Evolutionary conservation across 31 red algal species (phyloP), one percentile per base, ranked within the genome.

Genomic region (Endocladia muricata): DNA sequence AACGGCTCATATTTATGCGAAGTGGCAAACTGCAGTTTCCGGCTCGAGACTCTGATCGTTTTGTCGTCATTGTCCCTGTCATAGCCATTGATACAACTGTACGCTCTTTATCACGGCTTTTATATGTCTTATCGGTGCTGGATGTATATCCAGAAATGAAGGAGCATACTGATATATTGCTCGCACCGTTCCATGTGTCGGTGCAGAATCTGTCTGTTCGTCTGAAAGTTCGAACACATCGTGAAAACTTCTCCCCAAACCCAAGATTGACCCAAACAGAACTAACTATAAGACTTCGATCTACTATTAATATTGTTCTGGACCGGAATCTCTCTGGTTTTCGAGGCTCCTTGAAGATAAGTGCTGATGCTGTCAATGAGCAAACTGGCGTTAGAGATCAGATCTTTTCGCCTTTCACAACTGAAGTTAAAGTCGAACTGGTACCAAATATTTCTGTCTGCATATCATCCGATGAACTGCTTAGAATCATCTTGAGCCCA

Each of bases 361-460:
- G 49, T 36, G 51, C 51, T 30, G 71, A 75, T 35, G 48, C 59
- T 21, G 28, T 75, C 28, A 52, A 75, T 55, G 49, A 57, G 48
- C 31, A 57, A 56, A 25, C 29, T 9, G 71, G 71, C 9, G 22
- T 56, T 38, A 3, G 43, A 35, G 71, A 75, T 33, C 71, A 58
- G 26, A 51, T 75, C 11, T 56, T 55, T 34, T 19, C 71, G 0
- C 71, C 51, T 33, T 33, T 21, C 7, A 30, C 30, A 21, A 9
- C 59, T 55, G 51, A 58, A 56, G 37, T 75, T 35, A 52, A 57
- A 75, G 71, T n/a, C 2, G 15, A 51, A 32, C 17, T 25, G 13
- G 34, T n/a, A 37, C 49, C 32, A 32, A 37, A 5, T 29, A n/a
- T 49, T 11, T 43, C 48, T 3, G 31, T 75, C n/a, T 43, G 21